Evolutionary conservation across 306 rosid species (phyloP), one percentile per base, ranked within the genome.

Genomic region (Myrica gale): DNA sequence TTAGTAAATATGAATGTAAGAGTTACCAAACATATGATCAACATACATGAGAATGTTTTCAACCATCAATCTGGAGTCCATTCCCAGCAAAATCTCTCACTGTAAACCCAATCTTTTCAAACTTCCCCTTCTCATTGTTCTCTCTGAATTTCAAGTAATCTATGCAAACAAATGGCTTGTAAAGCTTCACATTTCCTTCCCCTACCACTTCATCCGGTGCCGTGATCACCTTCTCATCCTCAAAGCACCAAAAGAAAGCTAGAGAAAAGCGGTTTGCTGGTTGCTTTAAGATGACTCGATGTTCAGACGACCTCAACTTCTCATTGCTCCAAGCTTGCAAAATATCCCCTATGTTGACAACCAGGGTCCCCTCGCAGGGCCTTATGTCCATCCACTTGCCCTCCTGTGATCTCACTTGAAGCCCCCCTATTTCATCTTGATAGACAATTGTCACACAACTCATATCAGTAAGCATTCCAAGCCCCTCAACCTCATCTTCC

Each of bases 241-340:
- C 93, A 83, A 92, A 95, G 67, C 97, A 89, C 97, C 97, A 95
- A 69, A 95, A 95, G 85, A 90, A 92, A 20, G 99, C 97, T 13
- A 95, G 20, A 8, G 99, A 95, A 72, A 90, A 92, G 0, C 99
- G 80, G 50, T 87, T 90, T 43, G 68, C 78, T 0, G 92, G 86
- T 39, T 81, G 82, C 84, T 87, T 88, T 72, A 92, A 46, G 12
- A 90, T 87, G 8, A 95, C 99, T 75, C 97, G 86, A 72, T 95
- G 99, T 53, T 88, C 97, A 16, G 99, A 95, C 12, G 99, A 95
- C 26, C 93, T 89, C 7, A 95, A 47, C 66, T 74, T 85, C 48
- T 92, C 92, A 81, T 95, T 95, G 79, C 97, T 89, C 97, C 99
- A 92, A 75, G 97, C 99, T 85, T 95, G 99, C 69, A 95, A 69